Conservation (phyloP, 495 filamentous ascomycete genomes). For the Penicillium coffeae region DNA sequence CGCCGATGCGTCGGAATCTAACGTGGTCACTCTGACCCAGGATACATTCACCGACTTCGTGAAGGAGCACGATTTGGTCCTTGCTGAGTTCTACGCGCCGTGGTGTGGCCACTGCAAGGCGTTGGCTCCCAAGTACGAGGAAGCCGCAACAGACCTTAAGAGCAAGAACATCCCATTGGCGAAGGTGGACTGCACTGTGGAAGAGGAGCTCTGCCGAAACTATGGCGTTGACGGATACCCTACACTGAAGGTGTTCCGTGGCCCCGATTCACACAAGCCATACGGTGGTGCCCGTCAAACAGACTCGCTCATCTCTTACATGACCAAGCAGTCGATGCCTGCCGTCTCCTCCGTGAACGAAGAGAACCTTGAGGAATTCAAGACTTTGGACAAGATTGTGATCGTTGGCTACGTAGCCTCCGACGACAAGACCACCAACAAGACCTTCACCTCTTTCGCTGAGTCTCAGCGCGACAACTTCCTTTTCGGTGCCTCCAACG, state of each 20-base stretch:
- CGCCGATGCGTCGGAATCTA: conserved; percentile 42
- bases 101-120: conserved; percentile 99
- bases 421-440: conserved; percentile 80
- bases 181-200: conserved; percentile 96
- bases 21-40: conserved; percentile 79
- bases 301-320: conserved; percentile 94
- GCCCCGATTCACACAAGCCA: conserved; percentile 72
- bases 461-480: conserved; percentile 84
- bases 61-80: conserved; percentile 78
- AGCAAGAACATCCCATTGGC: conserved; percentile 88
- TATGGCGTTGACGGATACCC: conserved; percentile 96
- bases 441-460: conserved; percentile 74
- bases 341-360: conserved; percentile 78
- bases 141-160: conserved; percentile 90
- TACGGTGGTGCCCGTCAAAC: conserved; percentile 90
- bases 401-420: conserved; percentile 81
- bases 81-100: conserved; percentile 97
- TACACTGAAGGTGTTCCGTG: conserved; percentile 98
- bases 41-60: conserved; percentile 85
- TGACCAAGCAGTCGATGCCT: conserved; percentile 96
- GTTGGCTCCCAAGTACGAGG: conserved; percentile 83
- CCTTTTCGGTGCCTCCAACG: conserved; percentile 83
- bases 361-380: conserved; percentile 88
- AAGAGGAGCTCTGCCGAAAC: conserved; percentile 83
- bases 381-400: conserved; percentile 96